Evolutionary conservation across 768 basidiomycete species (phyloP).

Genomic region (Amanita fuliginea): DNA sequence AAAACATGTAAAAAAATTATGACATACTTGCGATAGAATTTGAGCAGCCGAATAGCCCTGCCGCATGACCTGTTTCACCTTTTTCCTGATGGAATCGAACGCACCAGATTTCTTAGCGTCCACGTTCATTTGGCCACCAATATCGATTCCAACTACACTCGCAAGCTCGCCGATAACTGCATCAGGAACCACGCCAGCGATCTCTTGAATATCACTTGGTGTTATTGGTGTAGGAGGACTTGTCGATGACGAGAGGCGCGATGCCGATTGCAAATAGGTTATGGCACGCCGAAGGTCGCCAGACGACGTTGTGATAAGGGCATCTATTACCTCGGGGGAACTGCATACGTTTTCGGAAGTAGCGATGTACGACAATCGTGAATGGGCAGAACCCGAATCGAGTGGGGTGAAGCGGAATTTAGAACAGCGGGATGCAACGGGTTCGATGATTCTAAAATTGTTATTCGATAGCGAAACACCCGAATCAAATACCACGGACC

Average conservation of each 20-base stretch:
- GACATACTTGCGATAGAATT: slow-evolving; percentile 71
- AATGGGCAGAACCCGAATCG: slow-evolving; percentile 63
- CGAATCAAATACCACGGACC: slow-evolving; percentile 35
- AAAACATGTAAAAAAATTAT: slow-evolving; percentile 6
- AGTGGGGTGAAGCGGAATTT: slow-evolving; percentile 98
- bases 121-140: slow-evolving; percentile 33
- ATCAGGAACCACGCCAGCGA: slow-evolving; percentile 89
- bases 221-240: slow-evolving; percentile 66
- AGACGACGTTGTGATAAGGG: slow-evolving; percentile 70
- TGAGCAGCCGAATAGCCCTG: slow-evolving; percentile 93
- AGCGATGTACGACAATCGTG: slow-evolving; percentile 75
- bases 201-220: slow-evolving; percentile 81
- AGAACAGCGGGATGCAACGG: slow-evolving; percentile 95
- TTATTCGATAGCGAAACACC: background rate
- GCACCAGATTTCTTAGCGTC: slow-evolving; percentile 32
- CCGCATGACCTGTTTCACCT: slow-evolving; percentile 68
- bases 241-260: slow-evolving; percentile 71
- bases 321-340: slow-evolving; percentile 45
- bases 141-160: slow-evolving; percentile 60
- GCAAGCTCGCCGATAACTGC: slow-evolving; percentile 60
- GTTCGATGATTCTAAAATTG: slow-evolving; percentile 82
- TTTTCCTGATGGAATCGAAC: slow-evolving; percentile 54
- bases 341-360: slow-evolving; percentile 57
- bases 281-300: slow-evolving; percentile 96
- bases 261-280: slow-evolving; percentile 94